Percentiles rank a stretch among this genome's conserved stretches.
Conservation (phyloP, 495 filamentous ascomycete species). For the Penicillium crystallinum region DNA sequence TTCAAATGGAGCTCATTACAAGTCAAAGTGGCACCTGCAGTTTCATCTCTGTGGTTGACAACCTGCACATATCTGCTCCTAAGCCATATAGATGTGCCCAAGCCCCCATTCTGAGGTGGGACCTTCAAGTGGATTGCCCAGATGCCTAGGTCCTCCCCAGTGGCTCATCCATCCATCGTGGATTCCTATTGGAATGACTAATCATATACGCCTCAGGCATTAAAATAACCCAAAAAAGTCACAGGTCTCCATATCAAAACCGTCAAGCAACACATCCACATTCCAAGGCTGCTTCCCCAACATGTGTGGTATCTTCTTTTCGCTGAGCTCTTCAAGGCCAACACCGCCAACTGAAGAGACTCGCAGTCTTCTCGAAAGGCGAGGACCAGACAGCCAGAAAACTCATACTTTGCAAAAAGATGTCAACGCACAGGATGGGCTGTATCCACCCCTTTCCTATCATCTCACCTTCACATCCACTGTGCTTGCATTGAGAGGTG, state of each 20-base stretch:
- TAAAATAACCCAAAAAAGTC: conserved; percentile 10
- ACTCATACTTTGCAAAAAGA: conserved; percentile 26
- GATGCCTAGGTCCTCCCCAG: no score
- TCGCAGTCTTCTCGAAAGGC: conserved; percentile 36
- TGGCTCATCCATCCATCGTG: no score
- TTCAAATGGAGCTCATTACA: no score
- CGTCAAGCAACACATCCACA: not conserved
- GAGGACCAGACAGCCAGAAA: conserved; percentile 53
- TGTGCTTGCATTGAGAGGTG: conserved; percentile 79
- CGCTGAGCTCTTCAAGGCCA: conserved; percentile 34
- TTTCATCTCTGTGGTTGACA: no score
- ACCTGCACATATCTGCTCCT: no score
- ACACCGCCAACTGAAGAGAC: conserved; percentile 38
- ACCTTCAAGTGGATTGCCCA: no score
- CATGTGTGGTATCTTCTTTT: conserved; percentile 67
- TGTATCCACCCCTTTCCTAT: conserved; percentile 21
- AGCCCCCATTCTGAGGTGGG: no score
- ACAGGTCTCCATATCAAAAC: not conserved
- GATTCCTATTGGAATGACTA: no score
- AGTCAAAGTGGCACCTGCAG: no score
- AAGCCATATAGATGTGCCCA: no score
- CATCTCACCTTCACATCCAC: conserved; percentile 69
- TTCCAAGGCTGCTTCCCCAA: conserved; percentile 11
- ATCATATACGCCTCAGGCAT: conserved; percentile 14
- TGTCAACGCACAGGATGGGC: conserved; percentile 14